Base-by-base conservation (phyloP, 192 early-diverging fungal species). In the Phycomyces blakesleeanus region DNA sequence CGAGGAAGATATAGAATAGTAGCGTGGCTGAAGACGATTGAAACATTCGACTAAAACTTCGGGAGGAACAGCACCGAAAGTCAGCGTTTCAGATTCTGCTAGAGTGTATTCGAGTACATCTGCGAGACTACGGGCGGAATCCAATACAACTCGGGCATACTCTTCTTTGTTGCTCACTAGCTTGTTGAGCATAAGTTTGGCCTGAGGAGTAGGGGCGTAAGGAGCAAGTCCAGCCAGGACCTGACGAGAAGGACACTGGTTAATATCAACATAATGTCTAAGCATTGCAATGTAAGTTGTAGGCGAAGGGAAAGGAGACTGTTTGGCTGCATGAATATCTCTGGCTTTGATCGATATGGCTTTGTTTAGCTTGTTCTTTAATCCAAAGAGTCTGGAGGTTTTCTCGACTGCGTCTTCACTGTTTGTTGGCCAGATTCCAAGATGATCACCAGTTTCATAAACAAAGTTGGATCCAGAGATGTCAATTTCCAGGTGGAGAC, bases 1-100 rank as follows among this genome's bases (percentile, higher is more conserved):
- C 10, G 91, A 91, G 7, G 93, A 95, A 29, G 93, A 95, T 50
- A 98, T 97, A 39, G 93, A 96, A 74, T 98, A 98, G 78, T 95
- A 93, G 15, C 97, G 92, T 44, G 91, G 82, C 59, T 88, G 86
- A 55, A 95, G 84, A 40, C 90, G 88, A 55, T 88, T 80, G 14
- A 94, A 81, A 6, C 89, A 81, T 69, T 96, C 89, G 61, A 97
- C 81, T 21, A 93, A 76, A 20, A 92, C 76, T 57, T 85, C 86
- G 38, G 93, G 79, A 5, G 97, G 97, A 64, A 95, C 77, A 60
- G 25, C 34, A 39, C 79, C 78, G 34, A 70, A 76, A 72, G 44
- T 34, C 29, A 7, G 7, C 3, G 69, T 66, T 55, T 64, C 75
- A 14, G 67, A 68, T 20, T 15, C 9, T 10, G 20, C 55, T 16